Evolutionary conservation across 495 filamentous ascomycete genomes (phyloP).

Genomic region (Lineolata rhizophorae): DNA sequence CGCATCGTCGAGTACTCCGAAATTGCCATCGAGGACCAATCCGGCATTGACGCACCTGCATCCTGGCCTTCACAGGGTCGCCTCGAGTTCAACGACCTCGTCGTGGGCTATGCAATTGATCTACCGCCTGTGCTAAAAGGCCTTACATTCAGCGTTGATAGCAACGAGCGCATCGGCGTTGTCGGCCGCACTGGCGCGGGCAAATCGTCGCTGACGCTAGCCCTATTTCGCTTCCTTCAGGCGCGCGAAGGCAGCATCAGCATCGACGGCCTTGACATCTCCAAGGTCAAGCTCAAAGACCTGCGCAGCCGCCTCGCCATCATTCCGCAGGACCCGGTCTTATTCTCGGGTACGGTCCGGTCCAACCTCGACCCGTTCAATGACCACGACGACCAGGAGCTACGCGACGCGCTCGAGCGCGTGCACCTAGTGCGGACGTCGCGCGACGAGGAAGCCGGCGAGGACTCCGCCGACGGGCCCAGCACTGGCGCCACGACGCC

Average conservation of each 20-base stretch:
- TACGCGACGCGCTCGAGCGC: constrained; percentile 51
- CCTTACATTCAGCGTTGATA: constrained; percentile 44
- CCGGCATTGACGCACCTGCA: constrained; percentile 39
- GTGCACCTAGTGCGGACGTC: constrained; percentile 41
- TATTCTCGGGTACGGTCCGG: constrained; percentile 72
- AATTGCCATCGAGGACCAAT: constrained; percentile 44
- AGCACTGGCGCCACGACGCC: constrained; percentile 2
- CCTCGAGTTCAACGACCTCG: constrained; percentile 49
- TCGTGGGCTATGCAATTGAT: constrained; percentile 55
- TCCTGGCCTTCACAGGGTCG: constrained; percentile 62
- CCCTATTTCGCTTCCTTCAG: constrained; percentile 9
- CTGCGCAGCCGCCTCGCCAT: constrained; percentile 7
- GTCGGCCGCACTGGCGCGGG: constrained; percentile 75
- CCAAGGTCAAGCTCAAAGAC: constrained; percentile 3
- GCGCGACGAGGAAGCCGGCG: constrained; percentile 10
- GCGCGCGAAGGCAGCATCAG: constrained; percentile 4
- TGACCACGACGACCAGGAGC: constrained; percentile 44
- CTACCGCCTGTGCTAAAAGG: constrained; percentile 57
- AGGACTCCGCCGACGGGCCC: constrained; percentile 11
- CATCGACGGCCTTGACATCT: constrained; percentile 10
- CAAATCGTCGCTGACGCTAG: constrained; percentile 39
- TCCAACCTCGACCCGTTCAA: constrained; percentile 67
- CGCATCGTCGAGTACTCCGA: constrained; percentile 62
- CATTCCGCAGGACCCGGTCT: constrained; percentile 15
- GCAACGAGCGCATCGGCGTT: constrained; percentile 58